Base-by-base conservation (phyloP, 2,329 filamentous ascomycete genomes). In the Fusarium staphyleae region DNA sequence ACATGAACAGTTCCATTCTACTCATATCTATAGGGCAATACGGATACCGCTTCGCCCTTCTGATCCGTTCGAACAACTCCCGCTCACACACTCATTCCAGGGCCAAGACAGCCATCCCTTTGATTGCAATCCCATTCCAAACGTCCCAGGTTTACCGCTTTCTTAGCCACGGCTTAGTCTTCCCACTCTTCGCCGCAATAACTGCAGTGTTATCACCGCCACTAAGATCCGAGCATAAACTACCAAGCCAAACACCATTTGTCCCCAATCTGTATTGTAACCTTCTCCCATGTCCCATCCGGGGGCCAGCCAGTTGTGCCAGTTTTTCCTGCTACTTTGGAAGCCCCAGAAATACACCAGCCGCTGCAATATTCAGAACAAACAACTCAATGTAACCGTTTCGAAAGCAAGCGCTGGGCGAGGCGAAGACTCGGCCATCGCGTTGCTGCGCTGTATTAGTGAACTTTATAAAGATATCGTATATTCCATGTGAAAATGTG, bases 401-500 rank as follows among this genome's bases (percentile, higher is more conserved):
- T 57, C 43, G 48, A 24, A 24, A 45, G 42, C 50, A 34, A 42
- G 41, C 43, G 32, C 30, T 39, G 28, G 19, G 41, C 33, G n/a
- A 40, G 39, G 29, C 36, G 19, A 39, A 32, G 47, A 45, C 39
- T 37, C 42, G 15, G 9, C 19, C 52, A 15, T 33, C 15, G 15
- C 46, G 46, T 19, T 46, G 18, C 46, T 24, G 33, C 32, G 42
- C 37, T 63, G 48, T 55, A 62, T 64, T 60, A 57, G 48, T 53
- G 35, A 60, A 55, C 46, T 50, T 49, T 60, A 50, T 54, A 56
- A 36, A 24, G 39, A 53, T 60, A 41, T 36, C 55, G 48, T 63
- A 57, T 60, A 56, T 63, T 51, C 53, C 60, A 45, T 65, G 46
- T 48, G 35, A 60, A 66, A 39, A 45, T 54, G 29, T 45, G 53